Conservation (phyloP, 768 basidiomycete species). For the Macrolepiota dolichaula region DNA sequence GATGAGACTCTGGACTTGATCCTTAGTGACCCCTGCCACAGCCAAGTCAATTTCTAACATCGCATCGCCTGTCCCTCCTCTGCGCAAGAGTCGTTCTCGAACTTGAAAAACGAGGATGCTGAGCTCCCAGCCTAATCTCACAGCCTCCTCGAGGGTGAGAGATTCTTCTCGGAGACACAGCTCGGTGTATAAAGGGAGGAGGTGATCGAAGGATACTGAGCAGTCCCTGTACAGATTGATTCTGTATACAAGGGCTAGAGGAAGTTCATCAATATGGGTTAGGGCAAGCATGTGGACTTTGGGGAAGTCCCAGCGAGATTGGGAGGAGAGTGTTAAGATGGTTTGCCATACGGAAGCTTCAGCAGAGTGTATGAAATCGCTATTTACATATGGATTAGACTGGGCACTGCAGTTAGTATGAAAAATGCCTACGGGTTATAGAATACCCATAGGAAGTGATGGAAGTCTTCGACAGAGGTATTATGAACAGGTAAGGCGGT, state of each 20-base stretch:
- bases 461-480: constrained; percentile 44
- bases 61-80: neutral
- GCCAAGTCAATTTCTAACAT: neutral
- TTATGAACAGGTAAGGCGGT: constrained; percentile 39
- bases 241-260: constrained; percentile 45
- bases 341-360: constrained; percentile 14
- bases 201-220: constrained; percentile 40
- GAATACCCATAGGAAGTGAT: constrained; percentile 57
- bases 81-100: constrained; percentile 1
- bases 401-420: neutral
- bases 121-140: constrained; percentile 51
- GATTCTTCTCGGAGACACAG: constrained; percentile 51
- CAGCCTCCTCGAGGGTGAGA: constrained; percentile 50
- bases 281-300: constrained; percentile 51
- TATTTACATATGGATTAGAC: constrained; percentile 15
- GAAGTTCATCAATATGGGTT: constrained; percentile 45
- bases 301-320: constrained; percentile 45
- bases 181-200: constrained; percentile 50
- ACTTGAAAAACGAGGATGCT: constrained; percentile 24
- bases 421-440: constrained; percentile 51
- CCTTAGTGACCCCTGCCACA: neutral
- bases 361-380: constrained; percentile 14
- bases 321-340: constrained; percentile 2
- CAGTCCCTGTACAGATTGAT: constrained; percentile 54
- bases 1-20: neutral